Evolutionary conservation across 495 filamentous ascomycete genomes (phyloP), one percentile per base, ranked within the genome.

Genomic region (Bathelium albidoporum): DNA sequence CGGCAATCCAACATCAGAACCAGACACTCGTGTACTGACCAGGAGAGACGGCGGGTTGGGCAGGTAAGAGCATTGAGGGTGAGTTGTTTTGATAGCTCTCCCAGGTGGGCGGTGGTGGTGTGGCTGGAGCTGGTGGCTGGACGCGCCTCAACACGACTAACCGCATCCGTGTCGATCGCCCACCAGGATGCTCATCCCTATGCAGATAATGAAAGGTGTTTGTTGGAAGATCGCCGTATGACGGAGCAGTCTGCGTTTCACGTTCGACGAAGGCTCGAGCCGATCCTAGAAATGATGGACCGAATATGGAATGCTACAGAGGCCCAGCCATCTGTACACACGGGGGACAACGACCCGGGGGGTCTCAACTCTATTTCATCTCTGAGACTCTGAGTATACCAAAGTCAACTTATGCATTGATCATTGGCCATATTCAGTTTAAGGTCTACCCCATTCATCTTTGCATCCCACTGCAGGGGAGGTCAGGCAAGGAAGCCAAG

Each of bases 121-220:
- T 55, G 49, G 49, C 49, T 55, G 49, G 49, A 55, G n/a, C 7
- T 29, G 49, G 49, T 20, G 49, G 49, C 43, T 49, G 43, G 43
- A 18, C 18, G 49, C 49, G 20, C 20, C 7, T 24, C 22, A n/a
- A 11, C 9, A 3, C 12, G 11, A n/a, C 20, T 10, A 9, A 29
- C 20, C 49, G 9, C 49, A 9, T n/a, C 49, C 49, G 24, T 24
- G 49, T 55, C 49, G 49, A 55, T 55, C 49, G 43, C 43, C 11
- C 18, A 3, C 43, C 11, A 20, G 43, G 43, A 49, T 20, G 4
- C n/a, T n/a, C n/a, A n/a, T n/a, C n/a, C n/a, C n/a, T n/a, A n/a
- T n/a, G n/a, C n/a, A 14, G 14, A 28, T 55, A 24, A 55, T 55
- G 49, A 26, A 55, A 55, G 49, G 49, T 55, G 49, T 55, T 55